Evolutionary conservation across 345 rosid genomes (phyloP).

Genomic region (Reutealis trisperma): DNA sequence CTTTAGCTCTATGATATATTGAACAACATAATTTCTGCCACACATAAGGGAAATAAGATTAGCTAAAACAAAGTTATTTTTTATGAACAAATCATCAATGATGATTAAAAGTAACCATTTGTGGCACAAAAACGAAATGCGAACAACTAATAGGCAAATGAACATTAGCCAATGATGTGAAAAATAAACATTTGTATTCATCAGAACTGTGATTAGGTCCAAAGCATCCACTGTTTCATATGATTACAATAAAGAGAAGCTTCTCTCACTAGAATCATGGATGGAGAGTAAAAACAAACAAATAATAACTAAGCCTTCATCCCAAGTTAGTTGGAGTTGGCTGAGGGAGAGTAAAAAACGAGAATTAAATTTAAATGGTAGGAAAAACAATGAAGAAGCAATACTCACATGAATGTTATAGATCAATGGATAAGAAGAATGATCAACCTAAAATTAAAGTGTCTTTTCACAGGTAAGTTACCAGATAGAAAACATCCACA

Average conservation of each 20-base stretch:
- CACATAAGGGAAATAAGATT: constrained; percentile 12
- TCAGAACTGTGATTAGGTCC: not conserved
- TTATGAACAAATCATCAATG: constrained; percentile 1
- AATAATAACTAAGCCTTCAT: too few relatives aligned
- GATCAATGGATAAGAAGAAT: not conserved
- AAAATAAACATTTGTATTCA: not conserved
- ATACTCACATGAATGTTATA: not conserved
- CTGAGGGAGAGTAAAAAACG: too few relatives aligned
- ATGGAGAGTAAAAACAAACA: not conserved
- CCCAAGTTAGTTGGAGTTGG: too few relatives aligned
- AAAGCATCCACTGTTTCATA: not conserved
- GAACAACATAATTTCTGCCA: constrained; percentile 77
- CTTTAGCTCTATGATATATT: constrained; percentile 58
- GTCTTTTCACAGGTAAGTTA: not conserved
- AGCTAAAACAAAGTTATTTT: not conserved
- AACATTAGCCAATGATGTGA: constrained; percentile 1
- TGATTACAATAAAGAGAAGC: not conserved
- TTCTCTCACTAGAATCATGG: not conserved
- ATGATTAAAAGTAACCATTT: not conserved
- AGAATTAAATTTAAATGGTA: not conserved
- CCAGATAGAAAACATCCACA: not conserved
- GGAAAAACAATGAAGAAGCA: not conserved
- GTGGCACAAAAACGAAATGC: not conserved
- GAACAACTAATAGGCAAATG: not conserved
- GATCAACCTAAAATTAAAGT: not conserved